Evolutionary conservation across 257 asterid genomes (phyloP).

Genomic region (Marsdenia floribunda): DNA sequence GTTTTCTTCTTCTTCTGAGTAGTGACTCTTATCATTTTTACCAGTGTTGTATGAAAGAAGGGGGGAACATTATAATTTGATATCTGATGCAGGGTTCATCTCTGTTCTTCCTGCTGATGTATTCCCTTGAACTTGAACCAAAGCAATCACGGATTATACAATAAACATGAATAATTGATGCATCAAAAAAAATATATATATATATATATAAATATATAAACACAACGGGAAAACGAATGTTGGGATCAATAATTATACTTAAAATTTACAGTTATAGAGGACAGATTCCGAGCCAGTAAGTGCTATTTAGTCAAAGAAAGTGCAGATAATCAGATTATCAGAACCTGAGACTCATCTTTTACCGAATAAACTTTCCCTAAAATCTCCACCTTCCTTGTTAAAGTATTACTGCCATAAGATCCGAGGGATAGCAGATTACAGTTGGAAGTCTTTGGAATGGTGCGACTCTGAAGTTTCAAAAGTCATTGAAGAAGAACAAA

Average conservation of each 20-base stretch:
- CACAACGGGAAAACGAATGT: background rate
- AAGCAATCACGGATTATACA: background rate
- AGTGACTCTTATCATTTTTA: background rate
- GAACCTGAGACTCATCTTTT: background rate
- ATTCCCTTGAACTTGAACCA: background rate
- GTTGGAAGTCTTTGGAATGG: background rate
- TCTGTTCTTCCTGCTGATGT: background rate
- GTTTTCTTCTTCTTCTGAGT: background rate
- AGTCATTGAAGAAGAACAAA: background rate
- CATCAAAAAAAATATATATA: background rate
- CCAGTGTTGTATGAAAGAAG: background rate
- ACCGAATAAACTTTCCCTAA: conserved; percentile 15
- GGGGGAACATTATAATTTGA: background rate
- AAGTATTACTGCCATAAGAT: conserved; percentile 8
- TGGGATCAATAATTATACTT: background rate
- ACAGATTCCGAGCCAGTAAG: too few relatives aligned
- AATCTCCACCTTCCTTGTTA: conserved; percentile 19
- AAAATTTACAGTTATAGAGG: background rate
- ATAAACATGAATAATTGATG: background rate
- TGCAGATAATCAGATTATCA: background rate
- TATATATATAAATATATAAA: too few relatives aligned
- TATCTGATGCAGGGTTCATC: background rate
- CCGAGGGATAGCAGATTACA: conserved; percentile 5
- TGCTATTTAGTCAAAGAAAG: background rate
- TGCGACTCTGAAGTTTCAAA: background rate